Evolutionary conservation across 1,284 basidiomycete species (phyloP).

Genomic region (Leccinum insigne): DNA sequence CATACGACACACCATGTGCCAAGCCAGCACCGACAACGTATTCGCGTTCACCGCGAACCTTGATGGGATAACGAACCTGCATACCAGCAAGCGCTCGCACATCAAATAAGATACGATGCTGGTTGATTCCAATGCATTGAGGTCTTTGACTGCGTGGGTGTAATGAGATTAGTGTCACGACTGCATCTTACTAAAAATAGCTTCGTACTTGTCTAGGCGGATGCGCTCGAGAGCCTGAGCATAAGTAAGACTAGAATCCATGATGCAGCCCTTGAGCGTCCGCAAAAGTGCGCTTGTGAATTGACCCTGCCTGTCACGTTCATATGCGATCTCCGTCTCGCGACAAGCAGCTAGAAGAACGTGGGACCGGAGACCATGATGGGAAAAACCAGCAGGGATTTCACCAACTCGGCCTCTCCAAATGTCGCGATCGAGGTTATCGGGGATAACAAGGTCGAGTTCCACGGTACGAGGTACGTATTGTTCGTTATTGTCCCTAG

Average conservation of each 20-base stretch:
- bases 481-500: conserved; percentile 37
- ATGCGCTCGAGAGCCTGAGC: conserved; percentile 6
- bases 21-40: conserved; percentile 16
- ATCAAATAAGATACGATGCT: conserved; percentile 19
- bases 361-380: conserved; percentile 41
- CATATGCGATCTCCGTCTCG: conserved; percentile 36
- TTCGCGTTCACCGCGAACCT: not conserved
- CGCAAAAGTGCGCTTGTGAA: conserved; percentile 20
- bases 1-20: conserved; percentile 17
- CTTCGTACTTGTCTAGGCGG: conserved; percentile 8
- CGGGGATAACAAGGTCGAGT: conserved; percentile 45
- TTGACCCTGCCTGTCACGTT: conserved; percentile 8
- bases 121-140: conserved; percentile 18
- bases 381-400: conserved; percentile 43
- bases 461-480: conserved; percentile 41
- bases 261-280: conserved; percentile 1
- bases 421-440: conserved; percentile 48
- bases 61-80: conserved; percentile 3
- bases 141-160: conserved; percentile 14
- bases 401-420: conserved; percentile 40
- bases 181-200: not conserved
- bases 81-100: conserved; percentile 1
- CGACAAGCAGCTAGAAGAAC: conserved; percentile 55
- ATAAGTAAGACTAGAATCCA: conserved; percentile 14
- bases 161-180: not conserved